These are phyloP conservation scores for Erythrobasidium hasegawianum DNA, from an alignment of 1,284 basidiomycete genomes.

Conservation along the genomic window DNA sequence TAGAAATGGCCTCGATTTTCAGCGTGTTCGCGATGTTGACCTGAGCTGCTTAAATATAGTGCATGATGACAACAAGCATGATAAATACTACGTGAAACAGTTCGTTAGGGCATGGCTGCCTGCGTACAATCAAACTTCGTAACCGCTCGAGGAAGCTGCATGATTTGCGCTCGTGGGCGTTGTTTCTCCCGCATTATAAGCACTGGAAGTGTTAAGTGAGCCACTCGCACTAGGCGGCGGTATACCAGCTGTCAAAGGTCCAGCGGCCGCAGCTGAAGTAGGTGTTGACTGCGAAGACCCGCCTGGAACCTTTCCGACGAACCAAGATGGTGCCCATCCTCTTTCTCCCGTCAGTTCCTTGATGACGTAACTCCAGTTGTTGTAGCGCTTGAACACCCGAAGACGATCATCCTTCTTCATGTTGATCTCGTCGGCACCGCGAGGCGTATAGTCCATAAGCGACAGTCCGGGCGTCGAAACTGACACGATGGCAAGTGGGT, in stretches of 20 bases:
- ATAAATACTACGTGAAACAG: not conserved
- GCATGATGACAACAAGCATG: not conserved
- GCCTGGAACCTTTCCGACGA: constrained; percentile 24
- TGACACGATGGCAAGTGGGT: constrained; percentile 81
- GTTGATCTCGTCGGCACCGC: constrained; percentile 82
- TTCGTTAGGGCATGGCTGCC: too few relatives aligned
- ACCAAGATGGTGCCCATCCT: constrained; percentile 38
- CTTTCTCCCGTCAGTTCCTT: constrained; percentile 36
- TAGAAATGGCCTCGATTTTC: too few relatives aligned
- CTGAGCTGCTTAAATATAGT: too few relatives aligned
- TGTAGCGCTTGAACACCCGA: constrained; percentile 94
- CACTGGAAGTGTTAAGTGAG: not conserved
- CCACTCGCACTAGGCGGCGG: not conserved
- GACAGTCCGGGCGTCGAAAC: constrained; percentile 91
- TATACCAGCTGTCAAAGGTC: not conserved
- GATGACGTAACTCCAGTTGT: constrained; percentile 56
- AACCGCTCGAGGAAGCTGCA: not conserved
- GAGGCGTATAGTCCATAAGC: constrained; percentile 89
- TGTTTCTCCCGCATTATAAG: constrained; percentile 7
- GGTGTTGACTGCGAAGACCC: constrained; percentile 25
- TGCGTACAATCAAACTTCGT: constrained; percentile 1
- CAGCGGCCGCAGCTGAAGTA: constrained; percentile 18
- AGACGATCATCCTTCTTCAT: constrained; percentile 79
- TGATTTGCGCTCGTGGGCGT: constrained; percentile 29
- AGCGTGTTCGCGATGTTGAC: too few relatives aligned